phyloP scores from a whole-genome alignment of 2,329 filamentous ascomycete genomes.

The Penicillium janthinellum region DNA sequence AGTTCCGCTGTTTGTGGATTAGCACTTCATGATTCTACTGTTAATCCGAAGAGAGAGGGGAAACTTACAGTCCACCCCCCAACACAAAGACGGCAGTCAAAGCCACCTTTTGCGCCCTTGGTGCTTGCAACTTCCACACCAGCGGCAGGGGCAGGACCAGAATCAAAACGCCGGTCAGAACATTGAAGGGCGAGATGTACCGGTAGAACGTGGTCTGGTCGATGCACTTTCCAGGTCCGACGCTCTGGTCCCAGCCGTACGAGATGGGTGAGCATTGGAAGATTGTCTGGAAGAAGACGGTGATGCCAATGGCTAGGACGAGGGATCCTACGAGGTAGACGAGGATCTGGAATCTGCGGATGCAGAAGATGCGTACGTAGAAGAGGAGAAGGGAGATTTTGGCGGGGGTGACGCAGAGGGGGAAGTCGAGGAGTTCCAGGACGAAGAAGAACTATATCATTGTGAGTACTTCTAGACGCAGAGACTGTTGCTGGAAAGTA shows the following conservation, averaged over 20 bases:
- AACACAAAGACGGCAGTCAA: constrained; percentile 26
- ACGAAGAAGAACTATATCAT: constrained; percentile 7
- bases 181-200: constrained; percentile 19
- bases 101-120: constrained; percentile 19
- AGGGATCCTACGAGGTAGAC: constrained; percentile 22
- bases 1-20: constrained; percentile 17
- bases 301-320: constrained; percentile 22
- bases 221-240: constrained; percentile 18
- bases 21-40: background rate
- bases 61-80: constrained; percentile 27
- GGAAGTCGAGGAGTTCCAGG: constrained; percentile 26
- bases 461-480: background rate
- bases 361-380: constrained; percentile 27
- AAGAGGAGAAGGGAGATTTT: constrained; percentile 31
- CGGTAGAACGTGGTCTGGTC: constrained; percentile 24
- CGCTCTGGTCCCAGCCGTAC: constrained; percentile 21
- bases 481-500: no score
- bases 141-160: constrained; percentile 15
- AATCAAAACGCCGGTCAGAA: constrained; percentile 15
- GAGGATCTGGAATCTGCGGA: constrained; percentile 19
- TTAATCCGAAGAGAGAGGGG: no score
- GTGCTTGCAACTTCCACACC: constrained; percentile 18
- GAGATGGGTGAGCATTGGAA: constrained; percentile 28
- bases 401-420: constrained; percentile 26
- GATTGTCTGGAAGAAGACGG: constrained; percentile 24